These are phyloP conservation scores for Leccinum arenicola DNA, from an alignment of 768 basidiomycete species.

Conservation along the genomic window DNA sequence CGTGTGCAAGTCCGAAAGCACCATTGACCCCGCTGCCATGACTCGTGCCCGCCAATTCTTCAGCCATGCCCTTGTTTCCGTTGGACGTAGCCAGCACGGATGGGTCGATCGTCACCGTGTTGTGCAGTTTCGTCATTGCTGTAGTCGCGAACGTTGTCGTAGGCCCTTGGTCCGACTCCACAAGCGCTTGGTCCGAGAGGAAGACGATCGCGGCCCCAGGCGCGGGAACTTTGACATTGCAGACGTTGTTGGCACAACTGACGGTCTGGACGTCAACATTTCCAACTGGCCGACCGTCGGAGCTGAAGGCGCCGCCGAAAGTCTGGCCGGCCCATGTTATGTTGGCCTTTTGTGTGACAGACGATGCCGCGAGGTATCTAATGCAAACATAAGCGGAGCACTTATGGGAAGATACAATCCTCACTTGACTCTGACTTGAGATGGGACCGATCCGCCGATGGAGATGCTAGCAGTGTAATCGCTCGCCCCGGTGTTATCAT, in stretches of 20 bases:
- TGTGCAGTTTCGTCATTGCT: slow-evolving; percentile 25
- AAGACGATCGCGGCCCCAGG: slow-evolving; percentile 78
- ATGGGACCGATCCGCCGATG: slow-evolving; percentile 44
- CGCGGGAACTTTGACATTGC: slow-evolving; percentile 60
- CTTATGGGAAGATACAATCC: slow-evolving; percentile 15
- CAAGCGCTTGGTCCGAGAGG: slow-evolving; percentile 44
- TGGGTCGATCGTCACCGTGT: slow-evolving; percentile 56
- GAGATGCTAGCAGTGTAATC: slow-evolving; percentile 52
- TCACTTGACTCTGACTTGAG: slow-evolving; percentile 53
- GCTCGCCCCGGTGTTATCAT: slow-evolving; percentile 54
- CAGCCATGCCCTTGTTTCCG: slow-evolving; percentile 40
- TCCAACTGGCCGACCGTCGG: slow-evolving; percentile 68
- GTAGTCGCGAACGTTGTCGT: slow-evolving; percentile 56
- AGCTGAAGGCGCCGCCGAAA: slow-evolving; percentile 56
- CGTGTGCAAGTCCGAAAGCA: slow-evolving; percentile 8
- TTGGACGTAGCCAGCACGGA: slow-evolving; percentile 60
- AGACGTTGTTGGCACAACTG: slow-evolving; percentile 53
- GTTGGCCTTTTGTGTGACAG: slow-evolving; percentile 58
- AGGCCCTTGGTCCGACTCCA: slow-evolving; percentile 33
- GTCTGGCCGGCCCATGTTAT: slow-evolving; percentile 82
- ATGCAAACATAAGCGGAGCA: background rate
- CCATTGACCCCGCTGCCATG: background rate
- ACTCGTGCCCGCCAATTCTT: slow-evolving; percentile 11
- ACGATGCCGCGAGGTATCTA: slow-evolving; percentile 55
- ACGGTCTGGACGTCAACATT: slow-evolving; percentile 53